Evolutionary conservation across 306 rosid genomes (phyloP).

Genomic region (Lathyrus sativus): DNA sequence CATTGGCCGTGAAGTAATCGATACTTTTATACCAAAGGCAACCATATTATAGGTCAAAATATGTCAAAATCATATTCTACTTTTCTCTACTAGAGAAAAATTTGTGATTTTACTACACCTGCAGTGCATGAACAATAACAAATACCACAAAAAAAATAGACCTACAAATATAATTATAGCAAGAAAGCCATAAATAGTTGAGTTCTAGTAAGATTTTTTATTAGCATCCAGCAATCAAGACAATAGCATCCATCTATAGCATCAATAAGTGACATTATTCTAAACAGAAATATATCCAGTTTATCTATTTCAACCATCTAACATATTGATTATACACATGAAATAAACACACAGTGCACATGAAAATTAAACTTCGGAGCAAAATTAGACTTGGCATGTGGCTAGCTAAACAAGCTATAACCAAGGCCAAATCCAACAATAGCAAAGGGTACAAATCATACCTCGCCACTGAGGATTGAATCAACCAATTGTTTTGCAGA

Average conservation of each 20-base stretch:
- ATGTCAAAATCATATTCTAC: not conserved
- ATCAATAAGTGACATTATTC: constrained; percentile 15
- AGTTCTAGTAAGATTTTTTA: not conserved
- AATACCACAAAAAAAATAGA: not conserved
- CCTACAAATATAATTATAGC: not conserved
- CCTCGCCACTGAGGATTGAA: constrained; percentile 91
- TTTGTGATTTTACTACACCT: not conserved
- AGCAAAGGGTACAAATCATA: constrained; percentile 46
- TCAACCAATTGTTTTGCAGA: constrained; percentile 81
- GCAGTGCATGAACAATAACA: constrained; percentile 2
- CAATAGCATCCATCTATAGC: not conserved
- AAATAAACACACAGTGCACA: constrained; percentile 6
- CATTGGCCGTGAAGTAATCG: not conserved
- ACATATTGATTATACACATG: constrained; percentile 11
- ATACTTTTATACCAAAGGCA: not conserved
- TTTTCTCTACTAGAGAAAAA: not conserved
- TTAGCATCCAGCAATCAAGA: constrained; percentile 12
- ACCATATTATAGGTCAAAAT: not conserved
- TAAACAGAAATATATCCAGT: constrained; percentile 4
- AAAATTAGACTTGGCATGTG: constrained; percentile 31
- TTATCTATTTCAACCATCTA: constrained; percentile 19
- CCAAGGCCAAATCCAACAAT: constrained; percentile 40
- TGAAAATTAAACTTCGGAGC: constrained; percentile 3
- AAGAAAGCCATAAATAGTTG: not conserved
- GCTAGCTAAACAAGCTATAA: constrained; percentile 34